Conservation (phyloP, 352 stramenopile species). For the Blastocystis hominis region DNA sequence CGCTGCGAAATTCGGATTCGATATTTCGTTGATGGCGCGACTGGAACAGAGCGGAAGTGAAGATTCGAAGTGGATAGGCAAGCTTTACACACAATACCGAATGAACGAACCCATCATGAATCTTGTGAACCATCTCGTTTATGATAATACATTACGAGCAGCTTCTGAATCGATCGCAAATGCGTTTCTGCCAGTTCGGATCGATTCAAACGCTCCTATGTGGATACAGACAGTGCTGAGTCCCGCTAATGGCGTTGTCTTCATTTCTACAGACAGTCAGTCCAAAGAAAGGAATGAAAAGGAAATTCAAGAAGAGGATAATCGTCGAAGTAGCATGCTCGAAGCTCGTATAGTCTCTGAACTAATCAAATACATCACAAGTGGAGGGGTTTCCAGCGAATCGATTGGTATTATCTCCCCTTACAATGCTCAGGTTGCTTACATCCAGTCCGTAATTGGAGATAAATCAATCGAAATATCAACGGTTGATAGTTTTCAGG, state of each 20-base stretch:
- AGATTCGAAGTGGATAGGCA: conserved; percentile 66
- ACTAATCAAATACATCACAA: neutral
- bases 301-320: neutral
- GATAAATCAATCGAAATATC: conserved; percentile 56
- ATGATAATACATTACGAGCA: conserved; percentile 74
- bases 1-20: conserved; percentile 73
- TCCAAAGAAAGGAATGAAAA: neutral
- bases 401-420: conserved; percentile 54
- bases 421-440: neutral
- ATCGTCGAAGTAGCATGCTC: neutral
- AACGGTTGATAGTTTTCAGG: conserved; percentile 72
- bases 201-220: neutral
- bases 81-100: conserved; percentile 92
- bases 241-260: conserved; percentile 66
- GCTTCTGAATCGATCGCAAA: neutral
- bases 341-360: neutral
- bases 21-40: conserved; percentile 77
- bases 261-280: conserved; percentile 72
- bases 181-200: neutral
- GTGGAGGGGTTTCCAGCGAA: neutral
- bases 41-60: conserved; percentile 72
- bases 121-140: conserved; percentile 84
- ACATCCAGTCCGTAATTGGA: neutral
- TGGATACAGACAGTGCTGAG: conserved; percentile 62
- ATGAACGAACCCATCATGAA: conserved; percentile 91